phyloP scores from a whole-genome alignment of 306 rosid species.

The Cucumis cinereus region DNA sequence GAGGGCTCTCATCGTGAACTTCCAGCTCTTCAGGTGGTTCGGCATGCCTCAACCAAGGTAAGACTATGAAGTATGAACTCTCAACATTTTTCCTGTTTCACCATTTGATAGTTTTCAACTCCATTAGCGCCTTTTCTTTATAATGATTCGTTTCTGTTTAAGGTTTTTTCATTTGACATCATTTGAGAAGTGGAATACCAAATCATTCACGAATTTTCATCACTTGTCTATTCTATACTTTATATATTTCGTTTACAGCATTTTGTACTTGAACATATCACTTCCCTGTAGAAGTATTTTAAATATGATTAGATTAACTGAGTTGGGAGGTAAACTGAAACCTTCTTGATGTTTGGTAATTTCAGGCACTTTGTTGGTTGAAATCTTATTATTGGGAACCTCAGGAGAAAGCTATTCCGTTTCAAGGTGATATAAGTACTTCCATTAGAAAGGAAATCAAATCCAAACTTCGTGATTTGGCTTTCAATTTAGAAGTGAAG shows the following conservation, averaged over 20 bases:
- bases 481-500: constrained; percentile 32
- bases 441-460: constrained; percentile 41
- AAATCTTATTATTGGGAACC: constrained; percentile 87
- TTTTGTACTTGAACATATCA: not conserved
- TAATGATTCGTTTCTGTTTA: not conserved
- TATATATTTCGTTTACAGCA: not conserved
- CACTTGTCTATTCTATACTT: not conserved
- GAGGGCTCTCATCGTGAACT: constrained; percentile 97
- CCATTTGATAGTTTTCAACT: not conserved
- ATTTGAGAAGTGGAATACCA: not conserved
- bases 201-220: not conserved
- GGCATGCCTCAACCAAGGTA: constrained; percentile 60
- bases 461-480: constrained; percentile 50
- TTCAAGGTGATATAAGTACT: constrained; percentile 45
- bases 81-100: not conserved
- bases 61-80: not conserved
- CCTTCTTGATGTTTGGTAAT: constrained; percentile 7
- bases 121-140: not conserved
- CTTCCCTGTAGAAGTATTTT: not conserved
- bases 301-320: not conserved
- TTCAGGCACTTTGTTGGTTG: constrained; percentile 95
- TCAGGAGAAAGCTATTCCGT: constrained; percentile 73
- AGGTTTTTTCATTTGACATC: not conserved
- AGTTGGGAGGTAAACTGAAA: not conserved
- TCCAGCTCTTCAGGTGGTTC: constrained; percentile 69